These are phyloP conservation scores for Fusarium circinatum DNA, from an alignment of 2,329 filamentous ascomycete species.

Conservation along the genomic window DNA sequence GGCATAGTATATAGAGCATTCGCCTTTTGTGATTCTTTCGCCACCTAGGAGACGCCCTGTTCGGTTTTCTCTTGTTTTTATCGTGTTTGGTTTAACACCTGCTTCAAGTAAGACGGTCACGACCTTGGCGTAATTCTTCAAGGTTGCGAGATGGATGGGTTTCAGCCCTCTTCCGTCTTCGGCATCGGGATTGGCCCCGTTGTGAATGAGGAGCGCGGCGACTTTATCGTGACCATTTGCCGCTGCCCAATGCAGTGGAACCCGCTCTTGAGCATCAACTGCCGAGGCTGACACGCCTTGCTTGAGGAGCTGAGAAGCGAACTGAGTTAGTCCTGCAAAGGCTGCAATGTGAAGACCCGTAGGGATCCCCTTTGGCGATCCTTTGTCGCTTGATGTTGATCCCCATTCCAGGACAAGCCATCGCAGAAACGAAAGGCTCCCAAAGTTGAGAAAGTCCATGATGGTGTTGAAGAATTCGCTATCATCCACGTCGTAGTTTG, in stretches of 20 bases:
- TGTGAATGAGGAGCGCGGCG: constrained; percentile 13
- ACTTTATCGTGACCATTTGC: constrained; percentile 30
- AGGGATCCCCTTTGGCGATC: constrained; percentile 14
- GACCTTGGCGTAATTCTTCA: constrained; percentile 4
- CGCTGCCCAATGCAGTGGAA: constrained; percentile 37
- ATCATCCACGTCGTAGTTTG: constrained; percentile 31
- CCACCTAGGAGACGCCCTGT: background rate
- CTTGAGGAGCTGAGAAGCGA: constrained; percentile 6
- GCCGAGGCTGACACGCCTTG: background rate
- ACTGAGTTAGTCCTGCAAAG: constrained; percentile 31
- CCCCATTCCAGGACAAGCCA: constrained; percentile 36
- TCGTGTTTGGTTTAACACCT: constrained; percentile 26
- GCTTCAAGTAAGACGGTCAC: constrained; percentile 14
- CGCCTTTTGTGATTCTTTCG: constrained; percentile 1
- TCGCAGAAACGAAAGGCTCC: constrained; percentile 12
- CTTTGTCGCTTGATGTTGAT: constrained; percentile 6
- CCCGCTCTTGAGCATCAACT: constrained; percentile 23
- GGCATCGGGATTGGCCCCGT: constrained; percentile 17
- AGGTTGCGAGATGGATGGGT: constrained; percentile 35
- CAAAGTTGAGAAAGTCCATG: background rate
- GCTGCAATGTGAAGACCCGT: constrained; percentile 33
- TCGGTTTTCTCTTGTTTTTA: constrained; percentile 17
- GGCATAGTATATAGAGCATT: constrained; percentile 31
- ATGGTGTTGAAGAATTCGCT: constrained; percentile 13
- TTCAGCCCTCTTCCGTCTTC: constrained; percentile 24